These are phyloP conservation scores for Xanthoparmelia taractica DNA, from an alignment of 495 filamentous ascomycete genomes.

Conservation along the genomic window DNA sequence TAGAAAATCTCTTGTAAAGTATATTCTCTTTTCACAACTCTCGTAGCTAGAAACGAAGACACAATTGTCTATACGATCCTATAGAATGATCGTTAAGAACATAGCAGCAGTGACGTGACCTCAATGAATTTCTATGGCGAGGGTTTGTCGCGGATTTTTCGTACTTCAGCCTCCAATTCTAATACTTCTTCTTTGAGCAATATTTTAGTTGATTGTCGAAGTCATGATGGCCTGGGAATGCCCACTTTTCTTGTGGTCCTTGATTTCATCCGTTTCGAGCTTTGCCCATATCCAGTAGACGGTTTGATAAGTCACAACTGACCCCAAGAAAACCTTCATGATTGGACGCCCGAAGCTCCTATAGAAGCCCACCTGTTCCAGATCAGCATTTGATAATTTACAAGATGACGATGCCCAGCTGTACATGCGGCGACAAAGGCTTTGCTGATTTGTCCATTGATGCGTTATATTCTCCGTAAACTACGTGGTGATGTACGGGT, in stretches of 20 bases:
- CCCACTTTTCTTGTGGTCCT: constrained; percentile 43
- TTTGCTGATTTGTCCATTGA: constrained; percentile 8
- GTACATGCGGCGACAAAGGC: constrained; percentile 21
- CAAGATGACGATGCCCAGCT: neutral
- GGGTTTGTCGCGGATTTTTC: neutral
- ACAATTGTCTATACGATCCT: too few relatives aligned
- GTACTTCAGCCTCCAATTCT: constrained; percentile 13
- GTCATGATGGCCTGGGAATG: neutral
- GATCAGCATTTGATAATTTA: constrained; percentile 1
- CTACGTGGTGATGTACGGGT: neutral
- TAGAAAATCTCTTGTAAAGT: too few relatives aligned
- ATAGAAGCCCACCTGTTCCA: constrained; percentile 63
- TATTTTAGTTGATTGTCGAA: neutral
- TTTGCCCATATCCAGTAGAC: constrained; percentile 79
- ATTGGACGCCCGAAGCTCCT: constrained; percentile 71
- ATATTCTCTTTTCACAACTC: too few relatives aligned
- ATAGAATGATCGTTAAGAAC: too few relatives aligned
- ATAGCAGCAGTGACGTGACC: neutral
- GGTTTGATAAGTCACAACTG: constrained; percentile 81
- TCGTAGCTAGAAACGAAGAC: too few relatives aligned
- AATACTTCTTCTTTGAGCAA: constrained; percentile 8
- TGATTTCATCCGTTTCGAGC: constrained; percentile 71
- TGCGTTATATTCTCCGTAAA: neutral
- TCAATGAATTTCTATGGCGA: neutral
- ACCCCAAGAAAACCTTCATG: constrained; percentile 75